Evolutionary conservation across 805 yeast species (phyloP), one percentile per base, ranked within the genome.

Genomic region (Candida ficus): DNA sequence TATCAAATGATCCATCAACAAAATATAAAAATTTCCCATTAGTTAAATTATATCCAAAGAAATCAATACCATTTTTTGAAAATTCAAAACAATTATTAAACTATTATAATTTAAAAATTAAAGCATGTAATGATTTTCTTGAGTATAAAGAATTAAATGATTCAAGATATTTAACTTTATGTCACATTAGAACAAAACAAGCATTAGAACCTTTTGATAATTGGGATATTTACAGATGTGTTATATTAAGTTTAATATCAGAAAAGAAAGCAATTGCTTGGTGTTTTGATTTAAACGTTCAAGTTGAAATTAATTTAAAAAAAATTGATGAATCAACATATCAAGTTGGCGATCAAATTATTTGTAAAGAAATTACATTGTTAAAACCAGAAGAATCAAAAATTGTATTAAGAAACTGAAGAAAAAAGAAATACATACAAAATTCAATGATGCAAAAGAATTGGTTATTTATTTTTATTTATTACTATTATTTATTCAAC

Each of bases 271-370:
- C 45, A 5, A 25, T 29, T 10, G 47, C 45, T 2, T 44, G 45
- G 39, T 44, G 47, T 18, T 41, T 41, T 29, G 47, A 44, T 6
- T 26, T 44, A 12, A 38, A 29, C 2, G 12, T 44, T 16, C 45
- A 44, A 33, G 47, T 44, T 28, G 38, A 41, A 6, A 38, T 44
- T 18, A 30, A 39, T 14, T 33, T 39, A 13, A 21, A 25, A 18
- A 22, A 29, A 6, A n/a, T 18, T 34, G 16, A 14, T 23, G 18
- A 27, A 14, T 8, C 37, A 13, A 23, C 19, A 2, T 41, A 40
- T 29, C 41, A 41, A 26, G 39, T 41, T 12, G 47, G 47, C 18
- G 47, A 44, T 32, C 47, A 44, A 19, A 41, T 44, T 13, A 44
- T 44, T 16, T 44, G 47, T 18, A 35, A 42, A 26, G 23, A 38